phyloP scores from a whole-genome alignment of 805 yeast species.

The Starmerella tilneyi region DNA sequence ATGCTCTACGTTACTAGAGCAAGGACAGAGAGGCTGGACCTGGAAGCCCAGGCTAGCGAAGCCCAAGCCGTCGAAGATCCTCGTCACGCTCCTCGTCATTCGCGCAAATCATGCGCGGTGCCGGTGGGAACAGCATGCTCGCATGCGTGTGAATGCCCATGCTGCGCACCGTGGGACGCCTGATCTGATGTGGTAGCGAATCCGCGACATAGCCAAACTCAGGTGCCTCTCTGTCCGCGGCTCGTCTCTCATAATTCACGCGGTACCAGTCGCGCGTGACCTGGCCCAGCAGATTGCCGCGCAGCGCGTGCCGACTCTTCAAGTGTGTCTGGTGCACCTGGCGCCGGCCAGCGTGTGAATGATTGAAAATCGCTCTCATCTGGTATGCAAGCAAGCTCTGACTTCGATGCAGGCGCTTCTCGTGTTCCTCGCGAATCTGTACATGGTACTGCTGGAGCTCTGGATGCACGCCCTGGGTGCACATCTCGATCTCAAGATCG shows the following conservation, averaged over 20 bases:
- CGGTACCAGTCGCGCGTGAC: slow-evolving; percentile 87
- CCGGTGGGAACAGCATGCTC: slow-evolving; percentile 60
- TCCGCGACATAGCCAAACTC: slow-evolving; percentile 37
- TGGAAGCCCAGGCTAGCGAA: too few relatives aligned
- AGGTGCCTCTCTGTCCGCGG: slow-evolving; percentile 55
- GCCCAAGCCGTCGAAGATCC: slow-evolving; percentile 61
- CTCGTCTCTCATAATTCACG: slow-evolving; percentile 77
- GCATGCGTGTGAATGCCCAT: slow-evolving; percentile 60
- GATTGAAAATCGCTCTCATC: slow-evolving; percentile 64
- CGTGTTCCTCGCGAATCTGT: slow-evolving; percentile 62
- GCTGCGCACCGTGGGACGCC: slow-evolving; percentile 54
- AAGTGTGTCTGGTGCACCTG: slow-evolving; percentile 74
- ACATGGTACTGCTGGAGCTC: slow-evolving; percentile 64
- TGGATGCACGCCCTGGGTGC: slow-evolving; percentile 84
- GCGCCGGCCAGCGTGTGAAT: slow-evolving; percentile 68
- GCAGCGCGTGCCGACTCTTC: slow-evolving; percentile 56
- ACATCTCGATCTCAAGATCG: slow-evolving; percentile 75
- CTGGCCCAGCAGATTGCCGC: slow-evolving; percentile 51
- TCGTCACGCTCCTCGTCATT: slow-evolving; percentile 61
- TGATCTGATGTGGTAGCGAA: slow-evolving; percentile 42
- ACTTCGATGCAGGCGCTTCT: slow-evolving; percentile 50
- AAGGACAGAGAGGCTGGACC: too few relatives aligned
- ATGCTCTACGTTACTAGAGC: too few relatives aligned
- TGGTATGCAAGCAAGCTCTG: slow-evolving; percentile 50
- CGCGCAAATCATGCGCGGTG: slow-evolving; percentile 58